These are phyloP conservation scores for Ophiobolus disseminans DNA, from an alignment of 2,329 filamentous ascomycete species.

Conservation along the genomic window DNA sequence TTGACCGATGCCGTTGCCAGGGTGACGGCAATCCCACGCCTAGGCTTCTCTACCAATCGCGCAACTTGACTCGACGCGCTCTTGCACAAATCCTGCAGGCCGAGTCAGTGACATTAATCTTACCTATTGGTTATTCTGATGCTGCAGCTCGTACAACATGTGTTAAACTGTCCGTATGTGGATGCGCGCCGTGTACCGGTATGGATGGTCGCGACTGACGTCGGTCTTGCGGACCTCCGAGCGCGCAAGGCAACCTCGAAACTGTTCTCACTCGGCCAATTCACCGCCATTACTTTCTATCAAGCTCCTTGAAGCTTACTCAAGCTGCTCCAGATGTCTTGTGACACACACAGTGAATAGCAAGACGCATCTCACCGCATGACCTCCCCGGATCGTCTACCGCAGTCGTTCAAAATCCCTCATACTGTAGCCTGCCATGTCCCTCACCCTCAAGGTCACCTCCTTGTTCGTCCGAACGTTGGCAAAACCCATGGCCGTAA, in stretches of 20 bases:
- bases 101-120: too few species aligned
- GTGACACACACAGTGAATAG: constrained; percentile 12
- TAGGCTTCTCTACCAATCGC: neutral
- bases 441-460: constrained; percentile 70
- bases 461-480: constrained; percentile 70
- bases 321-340: neutral
- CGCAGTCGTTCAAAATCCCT: constrained; percentile 11
- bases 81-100: neutral
- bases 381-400: too few species aligned
- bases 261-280: constrained; percentile 9
- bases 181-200: constrained; percentile 3
- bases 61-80: neutral
- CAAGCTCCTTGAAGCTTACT: neutral
- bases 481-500: constrained; percentile 72
- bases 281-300: constrained; percentile 1
- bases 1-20: constrained; percentile 24
- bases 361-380: neutral
- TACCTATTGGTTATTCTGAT: too few species aligned
- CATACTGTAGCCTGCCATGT: constrained; percentile 55
- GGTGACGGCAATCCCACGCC: constrained; percentile 6
- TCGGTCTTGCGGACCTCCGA: constrained; percentile 28
- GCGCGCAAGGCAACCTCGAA: constrained; percentile 30
- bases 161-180: neutral
- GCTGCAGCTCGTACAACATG: too few species aligned
- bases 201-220: constrained; percentile 13